phyloP scores from a whole-genome alignment of 139 green algal species.

The Pycnococcus provasolii region DNA sequence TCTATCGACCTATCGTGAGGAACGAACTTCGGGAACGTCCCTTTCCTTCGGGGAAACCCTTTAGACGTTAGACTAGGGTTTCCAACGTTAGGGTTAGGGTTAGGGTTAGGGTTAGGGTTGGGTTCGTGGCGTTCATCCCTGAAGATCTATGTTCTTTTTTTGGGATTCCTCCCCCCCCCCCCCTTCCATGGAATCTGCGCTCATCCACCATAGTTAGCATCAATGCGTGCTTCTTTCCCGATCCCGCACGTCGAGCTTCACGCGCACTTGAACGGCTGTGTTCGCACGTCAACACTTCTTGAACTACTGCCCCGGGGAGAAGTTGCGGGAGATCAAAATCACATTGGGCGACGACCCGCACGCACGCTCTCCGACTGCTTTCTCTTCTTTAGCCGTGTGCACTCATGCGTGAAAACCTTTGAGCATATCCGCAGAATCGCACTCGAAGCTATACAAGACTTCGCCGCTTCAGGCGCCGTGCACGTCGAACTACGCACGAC shows the following conservation, averaged over 20 bases:
- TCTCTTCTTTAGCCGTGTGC: not conserved
- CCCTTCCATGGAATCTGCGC: no score
- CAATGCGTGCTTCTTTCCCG: not conserved
- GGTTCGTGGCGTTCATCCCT: no score
- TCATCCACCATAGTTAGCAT: no score
- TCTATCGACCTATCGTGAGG: no score
- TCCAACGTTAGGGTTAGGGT: no score
- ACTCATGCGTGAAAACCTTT: not conserved
- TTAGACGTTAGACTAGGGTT: no score
- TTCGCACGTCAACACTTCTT: not conserved
- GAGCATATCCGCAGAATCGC: not conserved
- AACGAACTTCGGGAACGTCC: no score
- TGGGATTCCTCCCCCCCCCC: no score
- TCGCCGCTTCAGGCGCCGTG: not conserved
- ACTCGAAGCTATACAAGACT: not conserved
- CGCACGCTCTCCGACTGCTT: not conserved
- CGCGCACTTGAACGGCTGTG: slow-evolving; percentile 10
- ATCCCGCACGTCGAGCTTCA: slow-evolving; percentile 5
- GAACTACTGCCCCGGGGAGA: not conserved
- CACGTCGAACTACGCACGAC: slow-evolving; percentile 12
- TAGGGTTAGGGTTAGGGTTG: no score
- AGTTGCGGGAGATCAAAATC: not conserved
- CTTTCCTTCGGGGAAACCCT: no score
- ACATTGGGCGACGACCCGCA: not conserved
- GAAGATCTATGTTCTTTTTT: no score